Conservation (phyloP, 2,329 filamentous ascomycete species). For the Talaromyces albobiverticillius region DNA sequence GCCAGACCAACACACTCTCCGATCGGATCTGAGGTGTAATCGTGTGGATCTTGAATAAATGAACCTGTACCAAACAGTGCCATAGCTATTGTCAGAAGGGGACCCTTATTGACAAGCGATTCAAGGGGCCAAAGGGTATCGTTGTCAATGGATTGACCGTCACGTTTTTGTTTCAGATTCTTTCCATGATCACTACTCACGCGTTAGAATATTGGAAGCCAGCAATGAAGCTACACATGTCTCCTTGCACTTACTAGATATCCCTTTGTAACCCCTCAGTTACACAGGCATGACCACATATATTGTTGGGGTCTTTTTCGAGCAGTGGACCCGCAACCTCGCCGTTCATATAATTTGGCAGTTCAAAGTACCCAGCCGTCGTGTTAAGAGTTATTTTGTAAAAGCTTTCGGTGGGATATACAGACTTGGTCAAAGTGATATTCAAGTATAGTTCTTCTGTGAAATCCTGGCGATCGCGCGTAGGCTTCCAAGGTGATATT, state of each 20-base stretch:
- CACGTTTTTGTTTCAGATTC: neutral
- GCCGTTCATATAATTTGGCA: neutral
- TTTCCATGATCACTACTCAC: too few relatives aligned
- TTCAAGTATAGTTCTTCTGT: conserved; percentile 5
- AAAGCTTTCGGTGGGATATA: too few relatives aligned
- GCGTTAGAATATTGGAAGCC: too few relatives aligned
- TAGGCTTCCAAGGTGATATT: conserved; percentile 25
- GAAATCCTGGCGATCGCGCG: conserved; percentile 27
- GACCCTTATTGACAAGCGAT: neutral
- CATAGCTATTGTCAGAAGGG: neutral
- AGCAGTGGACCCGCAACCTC: neutral
- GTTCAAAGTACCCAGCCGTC: neutral
- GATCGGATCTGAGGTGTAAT: too few relatives aligned
- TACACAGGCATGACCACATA: neutral
- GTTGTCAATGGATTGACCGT: neutral
- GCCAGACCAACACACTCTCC: too few relatives aligned
- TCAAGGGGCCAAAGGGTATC: neutral
- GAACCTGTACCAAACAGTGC: neutral
- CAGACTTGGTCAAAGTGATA: too few relatives aligned
- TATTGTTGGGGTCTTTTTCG: neutral
- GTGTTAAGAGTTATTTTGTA: neutral
- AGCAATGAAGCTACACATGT: too few relatives aligned
- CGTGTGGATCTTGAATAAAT: too few relatives aligned
- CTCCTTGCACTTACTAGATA: neutral
- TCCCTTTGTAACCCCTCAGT: neutral